Evolutionary conservation across 768 basidiomycete genomes (phyloP), one percentile per base, ranked within the genome.

Genomic region (Austroboletus eburneus): DNA sequence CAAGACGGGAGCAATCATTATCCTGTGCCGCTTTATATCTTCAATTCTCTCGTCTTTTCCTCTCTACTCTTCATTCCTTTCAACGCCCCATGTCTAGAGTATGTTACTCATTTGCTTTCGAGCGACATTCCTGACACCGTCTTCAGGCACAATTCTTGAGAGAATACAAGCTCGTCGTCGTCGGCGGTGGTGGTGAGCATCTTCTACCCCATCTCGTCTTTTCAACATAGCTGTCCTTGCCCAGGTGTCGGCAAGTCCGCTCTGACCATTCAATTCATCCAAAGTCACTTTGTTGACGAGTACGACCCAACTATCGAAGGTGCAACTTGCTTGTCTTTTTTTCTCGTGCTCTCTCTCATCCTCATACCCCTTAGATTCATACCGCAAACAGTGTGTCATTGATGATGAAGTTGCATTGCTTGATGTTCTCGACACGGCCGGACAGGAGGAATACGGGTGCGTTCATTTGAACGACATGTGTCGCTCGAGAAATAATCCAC

Each of bases 351-450:
- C 44, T 16, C 13, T 42, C 39, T 39, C 32, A 38, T 33, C 29
- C 24, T 27, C 38, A 33, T 30, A 22, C n/a, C 39, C 39, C 18
- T 21, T 42, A 92, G 93, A 98, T 64, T 96, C 93, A 37, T 98
- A 97, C 72, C 78, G 95, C 55, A 98, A 96, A 66, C 93, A 96
- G 64, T 94, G 91, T 53, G 85, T 95, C 27, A 92, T 98, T 55
- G 94, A 98, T 69, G 94, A 95, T n/a, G 91, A 97, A 68, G 91
- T 96, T n/a, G 93, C 93, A 17, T 77, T 96, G 41, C 81, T 96
- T 47, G 94, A 98, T 64, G 94, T 98, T 43, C 80, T 98, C 52
- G 94, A 96, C 71, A 97, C 94, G 14, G 94, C 94, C 43, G 94
- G 94, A 29, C 94, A 97, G 68, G 95, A 98, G 68, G 95, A 98